phyloP scores from a whole-genome alignment of 345 rosid species.

The Syzygium jambos region DNA sequence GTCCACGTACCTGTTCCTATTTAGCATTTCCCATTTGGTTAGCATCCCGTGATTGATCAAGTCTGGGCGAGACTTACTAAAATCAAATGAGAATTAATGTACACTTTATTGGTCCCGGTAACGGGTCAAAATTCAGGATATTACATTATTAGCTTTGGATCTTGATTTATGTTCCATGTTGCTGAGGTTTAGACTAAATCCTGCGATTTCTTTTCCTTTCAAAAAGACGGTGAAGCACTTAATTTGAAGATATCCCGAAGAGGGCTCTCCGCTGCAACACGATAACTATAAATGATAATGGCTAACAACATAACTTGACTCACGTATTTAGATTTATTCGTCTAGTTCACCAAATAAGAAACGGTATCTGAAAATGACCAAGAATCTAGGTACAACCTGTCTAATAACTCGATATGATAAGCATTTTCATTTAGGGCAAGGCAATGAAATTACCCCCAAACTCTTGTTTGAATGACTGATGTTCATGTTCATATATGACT shows the following conservation, averaged over 20 bases:
- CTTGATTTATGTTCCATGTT: not conserved
- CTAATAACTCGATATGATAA: not conserved
- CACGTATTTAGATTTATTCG: not conserved
- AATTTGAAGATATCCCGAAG: not conserved
- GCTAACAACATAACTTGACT: not conserved
- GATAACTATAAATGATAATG: not conserved
- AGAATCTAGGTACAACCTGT: not conserved
- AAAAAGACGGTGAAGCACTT: not conserved
- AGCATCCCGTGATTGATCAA: too few relatives aligned
- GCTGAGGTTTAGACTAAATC: not conserved
- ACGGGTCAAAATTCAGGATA: too few relatives aligned
- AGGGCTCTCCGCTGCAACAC: not conserved
- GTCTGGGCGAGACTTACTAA: too few relatives aligned
- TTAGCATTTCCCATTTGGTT: too few relatives aligned
- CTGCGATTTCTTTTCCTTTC: not conserved
- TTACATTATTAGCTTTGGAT: not conserved
- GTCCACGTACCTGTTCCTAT: too few relatives aligned
- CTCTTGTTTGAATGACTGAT: not conserved
- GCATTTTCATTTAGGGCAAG: not conserved
- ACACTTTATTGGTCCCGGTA: too few relatives aligned
- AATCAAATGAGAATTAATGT: too few relatives aligned
- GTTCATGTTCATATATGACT: not conserved
- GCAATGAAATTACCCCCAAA: not conserved
- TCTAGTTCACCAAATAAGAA: not conserved
- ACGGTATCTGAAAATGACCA: not conserved